phyloP scores from a whole-genome alignment of 345 rosid genomes.

The Hypericum androsaemum region DNA sequence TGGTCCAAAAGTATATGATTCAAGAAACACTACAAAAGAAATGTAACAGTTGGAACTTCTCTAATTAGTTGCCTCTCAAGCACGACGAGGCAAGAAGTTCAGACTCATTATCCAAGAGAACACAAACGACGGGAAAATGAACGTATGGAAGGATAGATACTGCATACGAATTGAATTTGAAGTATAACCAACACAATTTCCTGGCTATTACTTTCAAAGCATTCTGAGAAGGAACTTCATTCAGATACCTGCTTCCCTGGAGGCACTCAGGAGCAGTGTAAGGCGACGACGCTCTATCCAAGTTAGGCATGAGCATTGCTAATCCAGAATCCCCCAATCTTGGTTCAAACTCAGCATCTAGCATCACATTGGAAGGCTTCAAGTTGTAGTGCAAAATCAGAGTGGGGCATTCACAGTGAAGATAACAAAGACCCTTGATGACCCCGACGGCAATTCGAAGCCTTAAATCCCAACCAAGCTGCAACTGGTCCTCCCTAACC shows the following conservation, averaged over 20 bases:
- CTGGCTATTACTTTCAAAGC: too few species aligned
- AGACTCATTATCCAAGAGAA: too few species aligned
- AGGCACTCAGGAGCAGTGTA: constrained; percentile 75
- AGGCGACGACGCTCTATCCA: constrained; percentile 33
- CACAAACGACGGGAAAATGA: too few species aligned
- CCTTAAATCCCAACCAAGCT: constrained; percentile 76
- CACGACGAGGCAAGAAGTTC: too few species aligned
- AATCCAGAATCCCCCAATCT: constrained; percentile 73
- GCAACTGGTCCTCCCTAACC: constrained; percentile 51
- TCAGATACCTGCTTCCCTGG: constrained; percentile 57
- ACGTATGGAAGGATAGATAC: too few species aligned
- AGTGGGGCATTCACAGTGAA: constrained; percentile 54
- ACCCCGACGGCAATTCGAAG: constrained; percentile 83
- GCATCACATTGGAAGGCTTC: constrained; percentile 83
- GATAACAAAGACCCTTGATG: constrained; percentile 78
- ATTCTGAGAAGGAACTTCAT: too few species aligned
- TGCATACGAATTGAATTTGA: too few species aligned
- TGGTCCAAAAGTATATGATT: too few species aligned
- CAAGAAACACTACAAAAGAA: too few species aligned
- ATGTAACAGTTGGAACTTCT: too few species aligned
- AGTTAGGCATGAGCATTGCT: constrained; percentile 52
- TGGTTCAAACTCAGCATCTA: constrained; percentile 88
- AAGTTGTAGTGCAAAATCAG: constrained; percentile 70
- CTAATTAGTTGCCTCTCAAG: too few species aligned
- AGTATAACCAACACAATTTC: too few species aligned